phyloP scores from a whole-genome alignment of 2,329 filamentous ascomycete species.

The Aspergillus fischeri region DNA sequence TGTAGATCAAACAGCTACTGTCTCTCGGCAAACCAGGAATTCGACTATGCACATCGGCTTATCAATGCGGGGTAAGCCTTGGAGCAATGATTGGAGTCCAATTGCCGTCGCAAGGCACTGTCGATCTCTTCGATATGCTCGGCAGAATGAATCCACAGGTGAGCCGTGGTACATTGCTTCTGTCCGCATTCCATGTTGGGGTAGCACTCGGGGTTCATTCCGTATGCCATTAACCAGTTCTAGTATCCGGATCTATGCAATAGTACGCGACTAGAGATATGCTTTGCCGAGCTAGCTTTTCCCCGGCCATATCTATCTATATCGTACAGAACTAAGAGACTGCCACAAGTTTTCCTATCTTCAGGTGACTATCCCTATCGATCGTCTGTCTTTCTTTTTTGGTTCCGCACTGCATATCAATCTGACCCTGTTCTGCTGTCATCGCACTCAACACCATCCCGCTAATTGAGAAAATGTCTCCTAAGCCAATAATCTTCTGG shows the following conservation, averaged over 20 bases:
- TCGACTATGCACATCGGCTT: too few relatives aligned
- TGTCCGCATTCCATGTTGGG: too few relatives aligned
- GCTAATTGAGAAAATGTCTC: background rate
- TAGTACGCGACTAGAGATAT: slow-evolving; percentile 2
- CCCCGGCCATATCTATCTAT: too few relatives aligned
- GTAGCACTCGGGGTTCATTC: slow-evolving; percentile 7
- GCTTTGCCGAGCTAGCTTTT: slow-evolving; percentile 6
- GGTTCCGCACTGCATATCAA: too few relatives aligned
- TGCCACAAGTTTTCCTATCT: background rate
- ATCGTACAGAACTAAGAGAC: background rate
- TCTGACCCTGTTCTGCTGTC: too few relatives aligned
- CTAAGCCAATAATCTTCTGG: too few relatives aligned
- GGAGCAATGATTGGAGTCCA: background rate
- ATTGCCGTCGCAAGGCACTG: too few relatives aligned
- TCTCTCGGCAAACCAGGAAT: too few relatives aligned
- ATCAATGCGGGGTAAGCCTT: background rate
- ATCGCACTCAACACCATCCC: background rate
- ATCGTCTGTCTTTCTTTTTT: background rate
- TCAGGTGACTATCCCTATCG: background rate
- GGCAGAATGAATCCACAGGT: too few relatives aligned
- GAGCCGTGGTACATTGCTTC: too few relatives aligned
- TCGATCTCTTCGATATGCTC: too few relatives aligned
- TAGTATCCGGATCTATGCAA: background rate
- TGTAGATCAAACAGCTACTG: background rate
- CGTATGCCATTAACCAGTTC: slow-evolving; percentile 17